Evolutionary conservation across 139 green algal genomes (phyloP), one percentile per base, ranked within the genome.

Genomic region (Pleodorina starrii): DNA sequence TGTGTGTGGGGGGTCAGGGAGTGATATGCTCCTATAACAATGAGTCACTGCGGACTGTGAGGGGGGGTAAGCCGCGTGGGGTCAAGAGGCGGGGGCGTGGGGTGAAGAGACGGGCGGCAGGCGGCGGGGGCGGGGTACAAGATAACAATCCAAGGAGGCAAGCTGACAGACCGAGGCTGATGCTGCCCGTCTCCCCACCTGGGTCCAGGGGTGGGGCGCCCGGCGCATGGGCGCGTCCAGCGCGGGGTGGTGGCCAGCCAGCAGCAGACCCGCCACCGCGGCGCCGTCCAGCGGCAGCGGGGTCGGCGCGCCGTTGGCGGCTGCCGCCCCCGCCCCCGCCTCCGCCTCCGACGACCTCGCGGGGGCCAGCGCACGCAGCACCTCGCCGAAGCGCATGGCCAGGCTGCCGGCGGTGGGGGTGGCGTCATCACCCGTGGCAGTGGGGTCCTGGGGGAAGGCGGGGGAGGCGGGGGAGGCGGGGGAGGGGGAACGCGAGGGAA

Each of bases 201-300:
- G 66, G 54, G 12, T 36, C 51, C 63, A 66, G 44, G 79, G 51
- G 79, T 74, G 57, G 19, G 32, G 46, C 27, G 82, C 84, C n/a
- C 51, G 48, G 1, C 63, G 59, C 50, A 76, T 88, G 40, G 74
- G 80, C 84, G 69, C 73, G 14, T n/a, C 81, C 71, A 78, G 78
- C 6, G 90, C 88, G 6, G 96, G 95, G 89, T 98, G 96, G 86
- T 97, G 94, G 0, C 89, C 73, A 19, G 93, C 92, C 86, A 97
- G 90, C 79, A 97, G 89, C 51, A 97, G 78, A 0, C 82, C 84
- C 36, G 89, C 84, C 43, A 94, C 35, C 29, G 86, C 73, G 46
- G 74, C n/a, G 68, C 83, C 59, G 35, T 85, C 87, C 36, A 90
- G 63, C 38, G 82, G 43, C 38, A 85, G 50, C 42, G 51, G 29